phyloP scores from a whole-genome alignment of 371 early-diverging fungal genomes.

The Parasitella parasitica region DNA sequence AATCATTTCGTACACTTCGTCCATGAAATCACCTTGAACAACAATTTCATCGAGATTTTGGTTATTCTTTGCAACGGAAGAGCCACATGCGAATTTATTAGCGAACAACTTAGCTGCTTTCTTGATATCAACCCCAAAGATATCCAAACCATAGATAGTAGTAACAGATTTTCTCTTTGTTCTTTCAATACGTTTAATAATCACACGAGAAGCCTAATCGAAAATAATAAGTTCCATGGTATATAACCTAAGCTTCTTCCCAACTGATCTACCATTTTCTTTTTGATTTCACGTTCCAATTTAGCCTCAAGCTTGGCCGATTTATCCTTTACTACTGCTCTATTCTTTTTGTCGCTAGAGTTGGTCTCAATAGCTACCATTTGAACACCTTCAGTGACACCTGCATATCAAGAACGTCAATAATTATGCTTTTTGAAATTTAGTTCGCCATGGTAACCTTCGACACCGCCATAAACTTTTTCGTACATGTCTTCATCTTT shows the following conservation, averaged over 20 bases:
- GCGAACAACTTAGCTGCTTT: conserved; percentile 94
- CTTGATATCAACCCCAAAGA: conserved; percentile 89
- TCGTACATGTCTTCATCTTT: conserved; percentile 60
- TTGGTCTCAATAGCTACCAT: conserved; percentile 27
- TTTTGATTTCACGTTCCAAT: conserved; percentile 71
- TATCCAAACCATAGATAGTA: conserved; percentile 75
- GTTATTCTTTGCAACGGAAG: conserved; percentile 90
- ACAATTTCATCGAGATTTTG: conserved; percentile 91
- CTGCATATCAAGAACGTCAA: conserved; percentile 11
- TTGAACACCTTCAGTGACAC: conserved; percentile 43
- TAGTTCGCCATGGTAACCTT: conserved; percentile 27
- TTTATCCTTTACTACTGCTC: conserved; percentile 56
- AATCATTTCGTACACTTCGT: conserved; percentile 74
- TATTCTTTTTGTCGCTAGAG: conserved; percentile 36
- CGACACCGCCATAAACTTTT: conserved; percentile 51
- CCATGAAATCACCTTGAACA: conserved; percentile 89
- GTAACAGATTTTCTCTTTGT: conserved; percentile 90
- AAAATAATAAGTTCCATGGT: neutral
- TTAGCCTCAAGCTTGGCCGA: conserved; percentile 65
- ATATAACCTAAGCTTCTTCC: neutral
- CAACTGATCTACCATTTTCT: conserved; percentile 80
- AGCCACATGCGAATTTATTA: conserved; percentile 88
- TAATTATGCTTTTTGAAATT: neutral
- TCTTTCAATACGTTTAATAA: conserved; percentile 82
- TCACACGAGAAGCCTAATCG: conserved; percentile 52